Evolutionary conservation across 176 grass and related monocot genomes (phyloP), one percentile per base, ranked within the genome.

Genomic region (Carex cristatella): DNA sequence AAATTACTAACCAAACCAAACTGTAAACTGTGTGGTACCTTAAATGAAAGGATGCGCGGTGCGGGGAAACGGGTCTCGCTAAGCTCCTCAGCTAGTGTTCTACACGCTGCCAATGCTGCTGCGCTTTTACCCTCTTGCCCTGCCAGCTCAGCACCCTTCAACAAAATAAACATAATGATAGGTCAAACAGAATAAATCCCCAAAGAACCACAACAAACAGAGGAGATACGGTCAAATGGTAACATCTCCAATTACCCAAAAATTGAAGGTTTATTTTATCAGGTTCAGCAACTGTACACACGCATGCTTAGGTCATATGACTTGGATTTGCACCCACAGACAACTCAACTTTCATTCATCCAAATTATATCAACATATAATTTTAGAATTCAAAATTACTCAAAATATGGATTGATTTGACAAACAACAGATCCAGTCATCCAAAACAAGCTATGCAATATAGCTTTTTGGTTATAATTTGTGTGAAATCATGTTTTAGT

Each of bases 11-110:
- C 13, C 8, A 1, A 59, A 63, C 2, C 74, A 40, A 87, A 64
- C 35, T 28, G 44, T 27, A 67, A 27, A 27, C 32, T n/a, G 18
- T 10, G 42, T 2, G 64, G 81, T 65, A 99, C 96, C 89, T 95
- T 95, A 86, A 99, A 95, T 66, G 96, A 88, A 84, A 99, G 93
- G 87, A 99, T 99, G 79, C 90, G 89, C 38, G 96, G 96, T 90
- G 96, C 96, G 49, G 93, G 96, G 86, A 99, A 99, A 38, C 93
- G 96, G 37, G 90, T 84, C 56, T 92, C 96, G 3, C 91, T 92
- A 7, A 99, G 85, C 79, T 99, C 96, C 89, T 99, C 96, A 37
- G 93, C 93, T 83, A 99, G 83, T 58, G 93, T 99, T 76, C 86
- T 94, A 66, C 96, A 99, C 79, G 96, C 96, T 73, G 93, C 96